Evolutionary conservation across 257 asterid genomes (phyloP), one percentile per base, ranked within the genome.

Genomic region (Solanum pennellii): DNA sequence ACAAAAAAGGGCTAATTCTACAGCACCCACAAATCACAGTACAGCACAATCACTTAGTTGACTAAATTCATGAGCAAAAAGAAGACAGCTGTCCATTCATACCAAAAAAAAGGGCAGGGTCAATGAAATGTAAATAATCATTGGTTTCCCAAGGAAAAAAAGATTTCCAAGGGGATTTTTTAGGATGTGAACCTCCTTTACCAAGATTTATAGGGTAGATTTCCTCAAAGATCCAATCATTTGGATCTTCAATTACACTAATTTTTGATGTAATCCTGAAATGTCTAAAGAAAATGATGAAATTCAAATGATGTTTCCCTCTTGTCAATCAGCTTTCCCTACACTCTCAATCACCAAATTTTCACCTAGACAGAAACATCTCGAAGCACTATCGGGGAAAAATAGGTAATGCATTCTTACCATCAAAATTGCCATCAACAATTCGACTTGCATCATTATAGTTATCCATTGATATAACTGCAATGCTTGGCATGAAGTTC

Each of bases 401-500:
- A 79, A 37, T 47, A 80, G 85, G 85, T 80, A 80, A 35, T 65
- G 23, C 41, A 29, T n/a, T 62, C 90, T 84, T 93, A 97, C 99
- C 99, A 77, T 97, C 99, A 86, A 86, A 97, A 87, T 97, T 97
- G 49, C 99, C 99, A 93, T 97, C 99, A 39, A 97, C 90, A 72
- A 97, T 92, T 83, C 99, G 96, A 92, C 99, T 97, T 35, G 98
- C 92, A 90, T 97, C 99, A 84, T 97, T 97, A 91, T 97, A 97
- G 88, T 97, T 95, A 87, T 97, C 99, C 99, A 97, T 97, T 86
- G 99, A 96, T 88, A 97, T 97, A 87, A 97, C 96, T 56, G 96
- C 98, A 86, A 97, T 88, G 90, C 95, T 94, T 33, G 99, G 99
- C 99, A 97, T 94, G 86, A 96, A 96, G 89, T 92, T 96, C 31